Conservation (phyloP, 1,284 basidiomycete species). For the Ustilago xerochloae region DNA sequence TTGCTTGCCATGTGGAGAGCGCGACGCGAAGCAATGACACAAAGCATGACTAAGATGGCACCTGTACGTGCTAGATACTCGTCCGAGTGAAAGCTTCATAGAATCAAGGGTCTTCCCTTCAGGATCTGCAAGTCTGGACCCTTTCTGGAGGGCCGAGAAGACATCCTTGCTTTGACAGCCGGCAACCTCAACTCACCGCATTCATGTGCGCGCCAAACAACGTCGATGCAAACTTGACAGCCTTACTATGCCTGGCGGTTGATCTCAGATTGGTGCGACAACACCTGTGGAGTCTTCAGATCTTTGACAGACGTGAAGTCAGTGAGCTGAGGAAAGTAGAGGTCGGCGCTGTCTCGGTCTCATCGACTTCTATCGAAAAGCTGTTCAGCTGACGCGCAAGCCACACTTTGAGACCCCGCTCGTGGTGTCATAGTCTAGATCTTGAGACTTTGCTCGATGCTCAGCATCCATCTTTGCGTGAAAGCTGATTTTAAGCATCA, state of each 20-base stretch:
- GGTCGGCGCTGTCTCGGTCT: background rate
- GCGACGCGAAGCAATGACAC: background rate
- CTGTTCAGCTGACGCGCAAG: conserved; percentile 3
- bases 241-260: too few relatives aligned
- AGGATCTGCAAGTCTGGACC: background rate
- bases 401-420: conserved; percentile 4
- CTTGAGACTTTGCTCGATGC: background rate
- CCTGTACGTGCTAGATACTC: background rate
- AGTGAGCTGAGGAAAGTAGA: too few relatives aligned
- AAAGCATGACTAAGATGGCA: background rate
- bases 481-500: too few relatives aligned
- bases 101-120: background rate
- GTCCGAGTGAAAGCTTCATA: background rate
- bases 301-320: too few relatives aligned
- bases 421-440: background rate
- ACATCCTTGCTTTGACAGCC: background rate
- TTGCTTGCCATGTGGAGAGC: background rate
- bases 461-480: background rate
- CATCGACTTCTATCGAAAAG: too few relatives aligned
- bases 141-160: background rate
- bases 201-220: too few relatives aligned
- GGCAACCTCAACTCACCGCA: background rate
- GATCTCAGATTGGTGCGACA: too few relatives aligned
- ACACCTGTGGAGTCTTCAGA: too few relatives aligned
- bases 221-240: too few relatives aligned